A percentile compares a stretch with the other conserved stretches of the same genome.
These are phyloP conservation scores for Phytophthora citricola DNA, from an alignment of 352 stramenopile genomes.

Conservation along the genomic window DNA sequence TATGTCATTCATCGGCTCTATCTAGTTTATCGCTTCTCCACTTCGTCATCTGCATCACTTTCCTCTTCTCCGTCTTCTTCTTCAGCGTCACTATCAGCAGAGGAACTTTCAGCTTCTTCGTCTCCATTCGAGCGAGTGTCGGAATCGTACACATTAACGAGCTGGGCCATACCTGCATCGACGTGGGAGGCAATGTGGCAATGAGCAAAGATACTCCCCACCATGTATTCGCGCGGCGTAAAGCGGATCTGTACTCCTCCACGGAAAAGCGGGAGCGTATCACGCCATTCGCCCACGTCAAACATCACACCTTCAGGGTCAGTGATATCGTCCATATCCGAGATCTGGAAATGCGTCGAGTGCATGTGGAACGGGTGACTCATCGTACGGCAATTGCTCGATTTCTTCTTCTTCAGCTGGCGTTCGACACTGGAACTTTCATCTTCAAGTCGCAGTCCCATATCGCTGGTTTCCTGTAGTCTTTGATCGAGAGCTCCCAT, in stretches of 20 bases:
- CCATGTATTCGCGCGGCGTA: slow-evolving; percentile 66
- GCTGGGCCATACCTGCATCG: slow-evolving; percentile 78
- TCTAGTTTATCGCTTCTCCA: slow-evolving; percentile 23
- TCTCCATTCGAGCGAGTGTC: slow-evolving; percentile 5
- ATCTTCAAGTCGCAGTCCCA: slow-evolving; percentile 45
- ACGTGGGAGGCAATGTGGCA: slow-evolving; percentile 81
- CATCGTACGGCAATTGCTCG: slow-evolving; percentile 67
- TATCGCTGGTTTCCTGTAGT: slow-evolving; percentile 50
- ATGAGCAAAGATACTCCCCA: slow-evolving; percentile 70
- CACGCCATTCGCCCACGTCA: slow-evolving; percentile 71
- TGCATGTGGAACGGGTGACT: slow-evolving; percentile 86
- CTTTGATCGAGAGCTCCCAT: slow-evolving; percentile 67
- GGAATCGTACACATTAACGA: slow-evolving; percentile 56
- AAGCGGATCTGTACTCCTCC: slow-evolving; percentile 72
- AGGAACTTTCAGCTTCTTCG: slow-evolving; percentile 10
- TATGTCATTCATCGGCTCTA: slow-evolving; percentile 20
- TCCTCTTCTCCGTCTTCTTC: slow-evolving; percentile 9
- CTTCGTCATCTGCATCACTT: slow-evolving; percentile 5
- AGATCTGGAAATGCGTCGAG: slow-evolving; percentile 77
- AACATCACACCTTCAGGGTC: slow-evolving; percentile 70
- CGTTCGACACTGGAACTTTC: slow-evolving; percentile 20
- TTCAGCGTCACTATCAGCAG: slow-evolving; percentile 6
- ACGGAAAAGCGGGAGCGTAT: slow-evolving; percentile 79
- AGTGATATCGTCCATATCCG: slow-evolving; percentile 42
- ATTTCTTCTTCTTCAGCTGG: slow-evolving; percentile 10